Evolutionary conservation across 2,329 filamentous ascomycete species (phyloP).

Genomic region (Ascochyta koolunga): DNA sequence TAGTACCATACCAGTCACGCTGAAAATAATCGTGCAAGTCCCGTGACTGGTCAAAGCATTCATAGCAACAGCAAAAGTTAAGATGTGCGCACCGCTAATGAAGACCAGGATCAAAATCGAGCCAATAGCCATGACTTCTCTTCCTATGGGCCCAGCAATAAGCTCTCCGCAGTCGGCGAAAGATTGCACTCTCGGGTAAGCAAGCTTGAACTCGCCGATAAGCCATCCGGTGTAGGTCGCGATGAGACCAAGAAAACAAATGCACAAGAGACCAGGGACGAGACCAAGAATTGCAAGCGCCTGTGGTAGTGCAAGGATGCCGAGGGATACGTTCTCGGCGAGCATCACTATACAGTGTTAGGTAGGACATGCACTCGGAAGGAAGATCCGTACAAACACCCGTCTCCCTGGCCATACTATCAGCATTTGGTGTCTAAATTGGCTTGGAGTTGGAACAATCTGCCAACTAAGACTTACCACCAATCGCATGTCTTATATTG

Average conservation of each 20-base stretch:
- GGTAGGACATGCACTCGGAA: background rate
- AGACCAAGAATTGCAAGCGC: slow-evolving; percentile 60
- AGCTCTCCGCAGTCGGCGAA: slow-evolving; percentile 72
- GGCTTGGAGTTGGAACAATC: background rate
- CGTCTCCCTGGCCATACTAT: slow-evolving; percentile 46
- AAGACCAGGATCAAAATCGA: slow-evolving; percentile 71
- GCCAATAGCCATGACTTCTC: slow-evolving; percentile 66
- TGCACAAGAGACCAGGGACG: slow-evolving; percentile 60
- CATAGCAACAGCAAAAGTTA: slow-evolving; percentile 73
- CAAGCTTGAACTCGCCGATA: slow-evolving; percentile 64
- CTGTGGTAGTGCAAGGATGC: slow-evolving; percentile 61
- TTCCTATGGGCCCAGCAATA: slow-evolving; percentile 64
- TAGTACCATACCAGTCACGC: slow-evolving; percentile 63
- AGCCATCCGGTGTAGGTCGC: slow-evolving; percentile 67
- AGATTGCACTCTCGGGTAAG: slow-evolving; percentile 64
- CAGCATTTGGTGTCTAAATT: background rate
- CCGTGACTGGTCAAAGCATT: slow-evolving; percentile 67
- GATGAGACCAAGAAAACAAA: slow-evolving; percentile 59
- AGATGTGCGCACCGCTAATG: slow-evolving; percentile 72
- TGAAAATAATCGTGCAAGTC: slow-evolving; percentile 69
- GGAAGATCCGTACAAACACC: slow-evolving; percentile 44
- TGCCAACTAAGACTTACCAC: slow-evolving; percentile 44
- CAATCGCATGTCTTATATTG: slow-evolving; percentile 60
- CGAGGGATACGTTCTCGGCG: slow-evolving; percentile 64
- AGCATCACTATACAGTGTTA: slow-evolving; percentile 55